A percentile compares a stretch with the other conserved stretches of the same genome.
Evolutionary conservation across 768 basidiomycete genomes (phyloP).

Genomic region (Pleurotus salmoneostramineus): DNA sequence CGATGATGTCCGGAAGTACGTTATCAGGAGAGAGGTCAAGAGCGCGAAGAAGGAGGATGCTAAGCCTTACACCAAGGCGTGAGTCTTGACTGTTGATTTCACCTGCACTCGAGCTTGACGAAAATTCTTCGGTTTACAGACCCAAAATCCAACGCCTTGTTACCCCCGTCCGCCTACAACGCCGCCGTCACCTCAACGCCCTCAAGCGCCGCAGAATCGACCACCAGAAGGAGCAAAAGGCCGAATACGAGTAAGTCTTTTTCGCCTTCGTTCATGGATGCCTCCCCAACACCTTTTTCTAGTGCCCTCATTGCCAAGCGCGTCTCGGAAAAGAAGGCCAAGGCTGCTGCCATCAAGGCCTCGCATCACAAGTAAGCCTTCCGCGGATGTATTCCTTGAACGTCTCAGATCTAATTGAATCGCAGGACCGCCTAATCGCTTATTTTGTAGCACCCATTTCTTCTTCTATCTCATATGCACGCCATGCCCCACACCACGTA

Average conservation of each 20-base stretch:
- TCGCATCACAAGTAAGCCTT: slow-evolving; percentile 63
- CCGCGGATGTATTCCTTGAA: not conserved
- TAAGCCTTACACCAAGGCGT: slow-evolving; percentile 98
- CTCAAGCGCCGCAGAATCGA: slow-evolving; percentile 87
- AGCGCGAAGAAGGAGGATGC: slow-evolving; percentile 84
- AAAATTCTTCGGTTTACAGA: slow-evolving; percentile 29
- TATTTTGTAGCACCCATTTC: not conserved
- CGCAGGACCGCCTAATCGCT: slow-evolving; percentile 1
- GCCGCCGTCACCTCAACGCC: slow-evolving; percentile 87
- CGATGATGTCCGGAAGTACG: slow-evolving; percentile 98
- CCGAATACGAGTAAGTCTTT: slow-evolving; percentile 78
- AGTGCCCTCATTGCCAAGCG: slow-evolving; percentile 82
- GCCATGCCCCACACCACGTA: slow-evolving; percentile 3
- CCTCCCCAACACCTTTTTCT: not conserved
- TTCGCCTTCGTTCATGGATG: not conserved
- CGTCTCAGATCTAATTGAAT: not conserved
- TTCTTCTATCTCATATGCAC: not conserved
- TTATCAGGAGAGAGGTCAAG: slow-evolving; percentile 88
- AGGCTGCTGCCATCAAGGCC: slow-evolving; percentile 84
- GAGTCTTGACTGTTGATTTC: too few species aligned
- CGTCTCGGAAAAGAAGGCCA: slow-evolving; percentile 89
- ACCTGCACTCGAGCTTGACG: too few species aligned
- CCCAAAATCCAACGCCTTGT: slow-evolving; percentile 98
- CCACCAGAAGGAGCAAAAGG: slow-evolving; percentile 91
- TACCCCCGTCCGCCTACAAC: slow-evolving; percentile 92